These are phyloP conservation scores for Buxus sempervirens DNA, from an alignment of 164 flowering plant species.

Conservation along the genomic window DNA sequence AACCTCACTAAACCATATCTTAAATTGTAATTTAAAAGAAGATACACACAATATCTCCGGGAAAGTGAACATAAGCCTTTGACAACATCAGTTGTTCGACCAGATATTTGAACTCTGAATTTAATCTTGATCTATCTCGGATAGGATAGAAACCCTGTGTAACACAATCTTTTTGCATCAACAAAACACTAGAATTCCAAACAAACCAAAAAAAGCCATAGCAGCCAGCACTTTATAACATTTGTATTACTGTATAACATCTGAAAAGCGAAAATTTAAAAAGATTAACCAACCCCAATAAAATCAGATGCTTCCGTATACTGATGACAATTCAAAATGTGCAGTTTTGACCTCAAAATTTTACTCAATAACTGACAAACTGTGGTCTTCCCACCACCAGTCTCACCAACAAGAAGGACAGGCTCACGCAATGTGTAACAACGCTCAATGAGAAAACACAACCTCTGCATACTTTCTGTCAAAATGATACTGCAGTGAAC, in stretches of 20 bases:
- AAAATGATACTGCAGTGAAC: conserved; percentile 49
- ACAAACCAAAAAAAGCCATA: background rate
- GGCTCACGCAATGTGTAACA: conserved; percentile 83
- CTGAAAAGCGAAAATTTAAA: background rate
- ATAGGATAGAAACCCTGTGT: conserved; percentile 86
- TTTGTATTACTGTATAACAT: background rate
- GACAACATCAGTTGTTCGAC: conserved; percentile 45
- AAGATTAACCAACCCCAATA: conserved; percentile 64
- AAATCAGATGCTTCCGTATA: conserved; percentile 96
- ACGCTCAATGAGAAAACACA: conserved; percentile 78
- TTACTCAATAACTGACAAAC: conserved; percentile 79
- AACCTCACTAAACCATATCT: background rate
- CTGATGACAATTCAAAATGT: conserved; percentile 91
- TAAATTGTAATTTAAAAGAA: background rate
- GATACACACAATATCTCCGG: conserved; percentile 40
- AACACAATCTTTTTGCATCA: background rate
- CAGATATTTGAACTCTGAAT: conserved; percentile 38
- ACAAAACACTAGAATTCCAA: no score
- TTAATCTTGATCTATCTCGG: conserved; percentile 66
- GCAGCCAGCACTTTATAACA: background rate
- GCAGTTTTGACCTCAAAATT: conserved; percentile 44
- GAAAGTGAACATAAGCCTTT: conserved; percentile 37
- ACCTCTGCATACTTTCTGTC: conserved; percentile 76
- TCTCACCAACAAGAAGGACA: conserved; percentile 98
- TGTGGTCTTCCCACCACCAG: conserved; percentile 98